Percentiles rank a stretch among this genome's conserved stretches.
These are phyloP conservation scores for Russula olivacea DNA, from an alignment of 768 basidiomycete genomes.

Conservation along the genomic window DNA sequence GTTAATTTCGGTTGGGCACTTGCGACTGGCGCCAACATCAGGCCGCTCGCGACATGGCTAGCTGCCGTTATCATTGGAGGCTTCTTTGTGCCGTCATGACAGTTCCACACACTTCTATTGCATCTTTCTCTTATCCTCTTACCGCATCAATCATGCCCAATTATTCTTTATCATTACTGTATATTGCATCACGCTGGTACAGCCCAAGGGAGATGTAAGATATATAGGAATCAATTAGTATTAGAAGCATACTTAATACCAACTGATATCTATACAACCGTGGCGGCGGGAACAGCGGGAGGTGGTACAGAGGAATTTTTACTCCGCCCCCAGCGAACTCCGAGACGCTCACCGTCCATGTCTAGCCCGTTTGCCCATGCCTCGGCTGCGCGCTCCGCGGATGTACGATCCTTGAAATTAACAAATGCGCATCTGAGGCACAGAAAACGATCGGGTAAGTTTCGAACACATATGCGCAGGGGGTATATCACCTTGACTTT, in stretches of 20 bases:
- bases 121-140: background rate
- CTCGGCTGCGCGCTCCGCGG: constrained; percentile 85
- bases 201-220: background rate
- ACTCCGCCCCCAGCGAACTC: constrained; percentile 87
- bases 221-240: constrained; percentile 13
- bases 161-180: constrained; percentile 12
- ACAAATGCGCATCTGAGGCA: constrained; percentile 83
- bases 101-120: background rate
- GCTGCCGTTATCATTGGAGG: constrained; percentile 30
- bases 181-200: constrained; percentile 1
- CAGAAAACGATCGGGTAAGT: background rate
- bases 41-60: constrained; percentile 39
- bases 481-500: constrained; percentile 54
- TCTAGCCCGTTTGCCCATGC: constrained; percentile 91
- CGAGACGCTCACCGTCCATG: constrained; percentile 65
- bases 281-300: background rate
- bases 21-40: constrained; percentile 33
- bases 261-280: constrained; percentile 1
- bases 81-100: constrained; percentile 20
- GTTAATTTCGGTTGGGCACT: constrained; percentile 53
- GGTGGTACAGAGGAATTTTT: constrained; percentile 28
- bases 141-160: background rate
- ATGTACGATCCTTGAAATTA: constrained; percentile 77
- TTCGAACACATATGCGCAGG: background rate
- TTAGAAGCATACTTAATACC: background rate